Evolutionary conservation across 1,139 yeast genomes (phyloP).

Genomic region (Geotrichum aggregatum): DNA sequence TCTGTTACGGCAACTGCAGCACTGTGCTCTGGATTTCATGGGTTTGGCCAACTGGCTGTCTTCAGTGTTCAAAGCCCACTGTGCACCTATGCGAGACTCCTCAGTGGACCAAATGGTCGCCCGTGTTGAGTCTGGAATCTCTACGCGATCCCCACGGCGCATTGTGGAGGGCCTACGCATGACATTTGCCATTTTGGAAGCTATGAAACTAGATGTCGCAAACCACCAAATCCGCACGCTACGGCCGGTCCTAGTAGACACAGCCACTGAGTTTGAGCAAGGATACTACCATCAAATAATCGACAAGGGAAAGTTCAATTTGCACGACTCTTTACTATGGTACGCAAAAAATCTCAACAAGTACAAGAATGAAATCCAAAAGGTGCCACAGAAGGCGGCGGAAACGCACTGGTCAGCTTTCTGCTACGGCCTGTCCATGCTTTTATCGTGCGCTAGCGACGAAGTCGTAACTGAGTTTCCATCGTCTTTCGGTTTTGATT

Average conservation of each 20-base stretch:
- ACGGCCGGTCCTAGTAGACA: constrained; percentile 81
- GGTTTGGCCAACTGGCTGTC: constrained; percentile 69
- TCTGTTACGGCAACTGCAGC: constrained; percentile 67
- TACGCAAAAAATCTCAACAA: constrained; percentile 37
- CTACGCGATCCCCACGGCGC: constrained; percentile 49
- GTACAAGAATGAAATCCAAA: constrained; percentile 1
- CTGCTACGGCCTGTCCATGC: constrained; percentile 52
- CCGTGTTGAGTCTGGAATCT: constrained; percentile 61
- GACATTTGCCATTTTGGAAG: constrained; percentile 80
- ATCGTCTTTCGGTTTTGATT: constrained; percentile 78
- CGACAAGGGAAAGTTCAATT: constrained; percentile 60
- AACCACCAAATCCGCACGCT: constrained; percentile 87
- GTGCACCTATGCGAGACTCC: constrained; percentile 93
- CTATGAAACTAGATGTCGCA: constrained; percentile 95
- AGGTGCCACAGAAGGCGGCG: constrained; percentile 3
- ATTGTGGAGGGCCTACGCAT: constrained; percentile 75
- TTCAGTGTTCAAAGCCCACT: constrained; percentile 71
- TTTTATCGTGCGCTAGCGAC: constrained; percentile 63
- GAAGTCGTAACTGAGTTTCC: constrained; percentile 72
- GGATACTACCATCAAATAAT: constrained; percentile 78
- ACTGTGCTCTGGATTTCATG: constrained; percentile 64
- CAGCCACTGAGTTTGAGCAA: constrained; percentile 88
- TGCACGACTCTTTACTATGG: constrained; percentile 69
- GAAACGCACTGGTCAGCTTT: constrained; percentile 28
- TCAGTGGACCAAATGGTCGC: constrained; percentile 82